Evolutionary conservation across 2,329 filamentous ascomycete genomes (phyloP), one percentile per base, ranked within the genome.

Genomic region (Sordariomycetes sp.): DNA sequence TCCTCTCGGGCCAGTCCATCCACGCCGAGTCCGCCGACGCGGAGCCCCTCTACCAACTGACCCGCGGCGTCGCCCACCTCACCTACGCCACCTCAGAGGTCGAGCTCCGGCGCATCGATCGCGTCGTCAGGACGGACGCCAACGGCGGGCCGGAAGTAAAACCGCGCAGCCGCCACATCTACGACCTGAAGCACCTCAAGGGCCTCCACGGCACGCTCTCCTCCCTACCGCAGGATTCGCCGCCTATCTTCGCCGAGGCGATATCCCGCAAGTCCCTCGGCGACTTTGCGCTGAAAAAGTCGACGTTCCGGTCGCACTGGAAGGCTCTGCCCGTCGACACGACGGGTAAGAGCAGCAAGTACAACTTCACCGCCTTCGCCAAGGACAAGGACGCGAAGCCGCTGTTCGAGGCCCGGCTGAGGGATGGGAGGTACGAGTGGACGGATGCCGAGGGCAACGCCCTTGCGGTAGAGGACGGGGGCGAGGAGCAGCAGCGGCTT

Each of bases 131-230:
- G 53, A 60, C 54, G n/a, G 52, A 53, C 17, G 56, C 55, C 25
- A 32, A 60, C 28, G 65, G 64, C 22, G 50, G 56, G 20, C 65
- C 69, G 2, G 62, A 65, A 28, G 58, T 67, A 28, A 60, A 62
- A 39, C 59, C 65, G 7, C 66, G 63, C 42, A 64, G 66, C 36
- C 65, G 66, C 15, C 68, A 68, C 58, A 62, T 72, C 28, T 72
- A 65, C 58, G 64, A 70, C 57, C 62, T 72, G 55, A 67, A 65
- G 57, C 69, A 70, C 54, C 22, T 51, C 24, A 50, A 56, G 8
- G 54, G 54, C 4, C 12, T 56, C 20, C 17, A n/a, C 17, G 42
- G 54, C 25, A 56, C 54, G 24, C 54, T 35, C n/a, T 15, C 3
- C 6, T 56, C 54, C 10, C 42, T 56, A 10, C 39, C 25, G 8